Evolutionary conservation across 495 filamentous ascomycete species (phyloP).

Genomic region (Parathielavia appendiculata): DNA sequence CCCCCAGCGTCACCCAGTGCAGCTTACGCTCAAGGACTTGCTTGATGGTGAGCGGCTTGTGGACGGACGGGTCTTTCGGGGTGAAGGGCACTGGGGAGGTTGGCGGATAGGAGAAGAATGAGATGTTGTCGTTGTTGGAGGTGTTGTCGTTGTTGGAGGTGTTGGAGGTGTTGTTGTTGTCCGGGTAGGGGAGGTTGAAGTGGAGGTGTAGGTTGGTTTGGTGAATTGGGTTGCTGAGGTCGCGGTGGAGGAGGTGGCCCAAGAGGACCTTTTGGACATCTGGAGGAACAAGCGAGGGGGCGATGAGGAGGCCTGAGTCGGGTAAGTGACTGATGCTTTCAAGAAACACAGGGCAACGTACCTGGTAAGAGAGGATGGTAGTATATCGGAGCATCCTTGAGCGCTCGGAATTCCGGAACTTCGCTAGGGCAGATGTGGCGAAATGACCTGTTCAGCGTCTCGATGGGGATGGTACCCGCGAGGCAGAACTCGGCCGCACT

Average conservation of each 20-base stretch:
- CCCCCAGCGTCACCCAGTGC: constrained; percentile 88
- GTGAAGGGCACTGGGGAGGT: constrained; percentile 42
- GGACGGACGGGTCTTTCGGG: constrained; percentile 61
- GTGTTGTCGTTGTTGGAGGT: background rate
- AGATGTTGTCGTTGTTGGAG: constrained; percentile 16
- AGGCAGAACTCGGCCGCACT: constrained; percentile 31
- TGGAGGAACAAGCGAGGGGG: constrained; percentile 66
- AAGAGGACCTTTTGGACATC: constrained; percentile 63
- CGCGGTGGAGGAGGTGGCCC: constrained; percentile 65
- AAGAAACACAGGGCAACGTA: constrained; percentile 10
- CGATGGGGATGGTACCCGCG: constrained; percentile 34
- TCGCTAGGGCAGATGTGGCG: constrained; percentile 26
- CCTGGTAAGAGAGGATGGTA: constrained; percentile 40
- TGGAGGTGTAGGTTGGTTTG: constrained; percentile 84
- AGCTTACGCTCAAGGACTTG: constrained; percentile 69
- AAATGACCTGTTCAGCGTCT: constrained; percentile 37
- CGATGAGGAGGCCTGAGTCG: constrained; percentile 63
- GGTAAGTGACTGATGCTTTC: background rate
- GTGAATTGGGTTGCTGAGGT: constrained; percentile 68
- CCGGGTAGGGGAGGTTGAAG: constrained; percentile 67
- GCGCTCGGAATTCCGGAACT: constrained; percentile 16
- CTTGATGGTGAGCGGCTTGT: constrained; percentile 62
- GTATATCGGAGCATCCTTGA: constrained; percentile 33
- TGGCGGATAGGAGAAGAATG: constrained; percentile 46
- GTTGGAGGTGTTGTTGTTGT: constrained; percentile 17